phyloP scores from a whole-genome alignment of 2,329 filamentous ascomycete species.

The Cladobotryum protrusum region DNA sequence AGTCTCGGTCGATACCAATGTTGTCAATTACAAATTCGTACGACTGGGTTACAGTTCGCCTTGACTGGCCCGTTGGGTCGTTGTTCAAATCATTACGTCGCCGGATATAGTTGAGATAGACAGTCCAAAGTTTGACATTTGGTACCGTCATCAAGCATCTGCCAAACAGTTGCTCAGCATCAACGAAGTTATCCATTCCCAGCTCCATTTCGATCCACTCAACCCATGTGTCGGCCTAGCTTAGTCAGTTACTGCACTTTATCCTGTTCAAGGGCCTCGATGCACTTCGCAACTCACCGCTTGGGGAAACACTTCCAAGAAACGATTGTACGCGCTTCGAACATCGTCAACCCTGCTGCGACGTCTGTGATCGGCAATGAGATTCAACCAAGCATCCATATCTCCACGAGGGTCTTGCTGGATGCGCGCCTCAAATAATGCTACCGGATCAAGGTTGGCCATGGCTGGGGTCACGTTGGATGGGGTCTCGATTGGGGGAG shows the following conservation, averaged over 20 bases:
- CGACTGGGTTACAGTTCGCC: conserved; percentile 72
- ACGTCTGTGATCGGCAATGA: conserved; percentile 79
- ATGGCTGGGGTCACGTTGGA: conserved; percentile 31
- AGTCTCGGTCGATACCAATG: conserved; percentile 86
- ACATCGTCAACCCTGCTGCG: conserved; percentile 78
- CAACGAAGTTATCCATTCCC: conserved; percentile 72
- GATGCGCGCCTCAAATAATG: conserved; percentile 82
- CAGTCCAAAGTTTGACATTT: conserved; percentile 82
- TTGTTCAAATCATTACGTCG: conserved; percentile 78
- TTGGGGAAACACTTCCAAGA: conserved; percentile 81
- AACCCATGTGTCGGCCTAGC: conserved; percentile 85
- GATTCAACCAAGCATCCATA: conserved; percentile 80
- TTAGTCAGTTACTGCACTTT: conserved; percentile 8
- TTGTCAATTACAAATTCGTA: conserved; percentile 90
- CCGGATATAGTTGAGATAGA: conserved; percentile 93
- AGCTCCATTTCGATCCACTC: conserved; percentile 86
- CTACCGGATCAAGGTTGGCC: conserved; percentile 59
- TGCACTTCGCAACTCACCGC: conserved; percentile 58
- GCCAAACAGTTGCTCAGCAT: conserved; percentile 77
- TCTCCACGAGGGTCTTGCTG: conserved; percentile 90
- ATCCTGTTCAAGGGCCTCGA: no score
- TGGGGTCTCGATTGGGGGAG: conserved; percentile 19
- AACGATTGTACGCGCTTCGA: conserved; percentile 74
- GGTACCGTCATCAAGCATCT: conserved; percentile 71
- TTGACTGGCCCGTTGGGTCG: conserved; percentile 69